Conservation (phyloP, 495 filamentous ascomycete species). For the Aspergillus nidulans region DNA sequence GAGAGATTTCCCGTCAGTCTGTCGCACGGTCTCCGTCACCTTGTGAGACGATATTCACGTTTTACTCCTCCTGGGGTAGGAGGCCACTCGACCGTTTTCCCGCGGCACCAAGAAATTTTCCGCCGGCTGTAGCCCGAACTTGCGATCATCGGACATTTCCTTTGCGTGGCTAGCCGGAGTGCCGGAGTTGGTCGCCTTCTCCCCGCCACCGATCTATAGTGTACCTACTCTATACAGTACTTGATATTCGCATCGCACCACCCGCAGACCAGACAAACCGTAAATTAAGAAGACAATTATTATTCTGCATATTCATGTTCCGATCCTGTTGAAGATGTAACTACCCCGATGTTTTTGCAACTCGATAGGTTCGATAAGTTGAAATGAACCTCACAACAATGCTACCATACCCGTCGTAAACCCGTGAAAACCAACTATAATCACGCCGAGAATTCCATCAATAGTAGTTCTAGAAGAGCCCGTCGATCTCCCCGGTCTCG, state of each 20-base stretch:
- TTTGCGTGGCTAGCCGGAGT: not conserved
- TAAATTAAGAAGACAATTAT: not conserved
- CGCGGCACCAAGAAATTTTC: conserved; percentile 9
- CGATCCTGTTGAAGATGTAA: conserved; percentile 9
- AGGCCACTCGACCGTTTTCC: not conserved
- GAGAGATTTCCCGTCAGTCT: not conserved
- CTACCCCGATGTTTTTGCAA: not conserved
- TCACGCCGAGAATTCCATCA: not conserved
- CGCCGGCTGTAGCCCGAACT: conserved; percentile 12
- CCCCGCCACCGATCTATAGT: not conserved
- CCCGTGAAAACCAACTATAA: not conserved
- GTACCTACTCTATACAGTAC: too few species aligned
- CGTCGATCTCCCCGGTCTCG: conserved; percentile 93
- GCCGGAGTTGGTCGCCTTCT: not conserved
- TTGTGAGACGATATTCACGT: not conserved
- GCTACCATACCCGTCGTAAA: not conserved
- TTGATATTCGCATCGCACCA: too few species aligned
- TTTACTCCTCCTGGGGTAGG: not conserved
- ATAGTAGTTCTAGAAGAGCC: conserved; percentile 62
- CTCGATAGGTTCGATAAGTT: conserved; percentile 11
- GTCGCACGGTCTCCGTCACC: not conserved
- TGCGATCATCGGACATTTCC: conserved; percentile 14
- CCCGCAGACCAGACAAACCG: too few species aligned
- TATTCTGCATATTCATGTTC: not conserved
- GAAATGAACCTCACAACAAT: conserved; percentile 17